Percentiles rank a stretch among this genome's conserved stretches.
phyloP scores from a whole-genome alignment of 2,329 filamentous ascomycete species.

The Eutypa lata region DNA sequence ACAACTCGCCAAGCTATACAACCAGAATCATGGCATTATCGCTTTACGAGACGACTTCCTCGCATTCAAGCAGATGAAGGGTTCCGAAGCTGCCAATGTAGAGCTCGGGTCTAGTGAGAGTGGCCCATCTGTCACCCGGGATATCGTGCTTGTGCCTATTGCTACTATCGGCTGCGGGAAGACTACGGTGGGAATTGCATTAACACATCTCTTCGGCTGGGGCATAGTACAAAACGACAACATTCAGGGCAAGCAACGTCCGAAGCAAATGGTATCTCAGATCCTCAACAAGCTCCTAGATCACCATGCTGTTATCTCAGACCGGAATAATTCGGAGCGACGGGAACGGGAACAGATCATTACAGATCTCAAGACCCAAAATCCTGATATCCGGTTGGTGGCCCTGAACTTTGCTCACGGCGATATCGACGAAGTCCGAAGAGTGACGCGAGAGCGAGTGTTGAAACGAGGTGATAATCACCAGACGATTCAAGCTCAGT shows the following conservation, averaged over 20 bases:
- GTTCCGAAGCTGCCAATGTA: conserved; percentile 79
- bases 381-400: conserved; percentile 68
- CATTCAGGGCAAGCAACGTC: conserved; percentile 75
- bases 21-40: conserved; percentile 92
- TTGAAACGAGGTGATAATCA: conserved; percentile 90
- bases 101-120: conserved; percentile 57
- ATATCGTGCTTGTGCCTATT: conserved; percentile 84
- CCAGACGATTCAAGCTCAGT: conserved; percentile 90
- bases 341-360: conserved; percentile 88
- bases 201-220: conserved; percentile 83
- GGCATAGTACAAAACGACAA: conserved; percentile 97
- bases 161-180: conserved; percentile 96
- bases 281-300: conserved; percentile 63
- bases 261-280: conserved; percentile 71
- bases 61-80: conserved; percentile 76
- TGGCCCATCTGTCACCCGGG: conserved; percentile 51
- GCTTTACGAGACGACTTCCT: conserved; percentile 85
- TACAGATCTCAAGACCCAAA: conserved; percentile 64
- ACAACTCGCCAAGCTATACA: conserved; percentile 67
- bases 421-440: conserved; percentile 68
- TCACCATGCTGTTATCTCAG: conserved; percentile 76
- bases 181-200: conserved; percentile 82
- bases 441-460: conserved; percentile 74
- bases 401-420: conserved; percentile 88
- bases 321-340: conserved; percentile 89